Conservation (phyloP, 2,329 filamentous ascomycete genomes). For the Arthrobotrys musiformis region DNA sequence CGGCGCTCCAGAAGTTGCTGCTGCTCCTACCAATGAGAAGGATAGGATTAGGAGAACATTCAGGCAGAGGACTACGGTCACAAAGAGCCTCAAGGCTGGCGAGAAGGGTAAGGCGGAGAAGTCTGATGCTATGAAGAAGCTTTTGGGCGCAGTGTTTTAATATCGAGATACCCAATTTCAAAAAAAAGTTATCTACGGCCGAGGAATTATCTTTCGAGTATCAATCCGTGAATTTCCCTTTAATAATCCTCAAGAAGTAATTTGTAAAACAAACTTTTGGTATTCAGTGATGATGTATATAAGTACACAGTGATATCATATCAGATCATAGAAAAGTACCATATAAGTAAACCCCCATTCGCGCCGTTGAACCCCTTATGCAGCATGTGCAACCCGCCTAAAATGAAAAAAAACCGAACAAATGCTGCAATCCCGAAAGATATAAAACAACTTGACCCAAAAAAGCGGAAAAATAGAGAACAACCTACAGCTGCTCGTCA, state of each 20-base stretch:
- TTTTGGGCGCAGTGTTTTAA: constrained; percentile 74
- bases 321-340: constrained; percentile 9
- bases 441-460: neutral
- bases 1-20: constrained; percentile 47
- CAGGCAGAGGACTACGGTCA: constrained; percentile 72
- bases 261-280: constrained; percentile 29
- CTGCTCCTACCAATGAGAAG: constrained; percentile 60
- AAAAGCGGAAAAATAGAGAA: neutral
- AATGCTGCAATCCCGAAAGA: constrained; percentile 19
- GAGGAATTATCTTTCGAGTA: neutral
- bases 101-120: constrained; percentile 62
- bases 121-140: constrained; percentile 70
- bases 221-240: neutral
- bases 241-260: neutral
- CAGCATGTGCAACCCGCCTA: constrained; percentile 12
- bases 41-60: constrained; percentile 68
- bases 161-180: constrained; percentile 11
- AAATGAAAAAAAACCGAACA: constrained; percentile 13
- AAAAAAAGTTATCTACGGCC: neutral
- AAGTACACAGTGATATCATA: constrained; percentile 31
- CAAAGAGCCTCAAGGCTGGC: constrained; percentile 63
- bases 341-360: too few relatives aligned
- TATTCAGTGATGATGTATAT: constrained; percentile 35
- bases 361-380: constrained; percentile 37
- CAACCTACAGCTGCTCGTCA: constrained; percentile 55